Evolutionary conservation across 345 rosid genomes (phyloP), one percentile per base, ranked within the genome.

Genomic region (Gossypium bickii): DNA sequence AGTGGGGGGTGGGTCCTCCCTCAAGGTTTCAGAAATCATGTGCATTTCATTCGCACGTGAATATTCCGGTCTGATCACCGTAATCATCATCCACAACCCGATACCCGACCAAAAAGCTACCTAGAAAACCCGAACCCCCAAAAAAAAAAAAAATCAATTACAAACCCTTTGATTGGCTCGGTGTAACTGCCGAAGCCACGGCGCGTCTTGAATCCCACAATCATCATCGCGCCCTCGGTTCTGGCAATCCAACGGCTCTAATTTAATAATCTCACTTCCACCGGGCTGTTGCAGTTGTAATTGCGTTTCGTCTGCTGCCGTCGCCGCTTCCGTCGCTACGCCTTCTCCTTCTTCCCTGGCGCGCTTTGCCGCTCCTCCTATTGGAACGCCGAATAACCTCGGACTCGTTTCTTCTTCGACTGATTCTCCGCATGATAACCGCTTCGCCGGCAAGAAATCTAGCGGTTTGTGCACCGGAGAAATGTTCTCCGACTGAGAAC

Each of bases 311-410:
- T 53, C 80, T 70, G 70, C 71, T 67, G 68, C 69, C 56, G 56
- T 7, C 18, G 56, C 16, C 9, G 56, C 56, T 17, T 7, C 18
- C 56, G 56, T 2, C 73, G 56, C 58, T 45, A 43, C 73, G 63
- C 45, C 76, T 61, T 70, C 83, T 58, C 41, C 80, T 18, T 51
- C 27, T 15, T 72, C 78, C 60, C 86, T 88, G 74, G 83, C 77
- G 9, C 97, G 92, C 82, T 93, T 93, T 2, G 70, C 56, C 0
- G 86, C 80, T 11, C 84, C 91, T 4, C 87, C 89, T 0, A 93
- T 90, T 11, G 89, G 77, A 45, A 93, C 92, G 20, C 98, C 97
- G 61, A 93, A 93, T 61, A 93, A 75, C 78, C 82, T 83, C 70
- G 90, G 85, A 13, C 76, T 86, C 60, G 18, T 67, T 62, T 67